Conservation (phyloP, 1,284 basidiomycete genomes). For the Leccinum pachyderme region DNA sequence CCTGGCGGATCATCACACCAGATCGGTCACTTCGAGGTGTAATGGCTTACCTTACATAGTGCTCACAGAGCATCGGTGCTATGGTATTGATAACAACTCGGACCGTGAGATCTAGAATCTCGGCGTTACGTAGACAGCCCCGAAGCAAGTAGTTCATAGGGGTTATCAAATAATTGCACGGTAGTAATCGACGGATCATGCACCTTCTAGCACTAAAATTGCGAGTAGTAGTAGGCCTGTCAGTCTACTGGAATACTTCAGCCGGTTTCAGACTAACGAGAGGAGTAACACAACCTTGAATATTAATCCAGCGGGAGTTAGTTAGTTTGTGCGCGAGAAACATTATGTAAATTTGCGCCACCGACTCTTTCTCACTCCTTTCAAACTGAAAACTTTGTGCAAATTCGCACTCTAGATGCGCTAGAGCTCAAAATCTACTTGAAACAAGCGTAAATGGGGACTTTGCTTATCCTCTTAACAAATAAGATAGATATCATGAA, state of each 20-base stretch:
- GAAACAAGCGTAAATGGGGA: no score
- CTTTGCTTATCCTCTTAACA: not conserved
- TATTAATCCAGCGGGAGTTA: no score
- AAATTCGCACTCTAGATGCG: no score
- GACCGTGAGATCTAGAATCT: not conserved
- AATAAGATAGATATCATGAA: no score
- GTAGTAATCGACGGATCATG: not conserved
- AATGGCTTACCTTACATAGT: not conserved
- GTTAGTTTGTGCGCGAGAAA: not conserved
- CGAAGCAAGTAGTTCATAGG: not conserved
- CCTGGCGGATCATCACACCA: not conserved
- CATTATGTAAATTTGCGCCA: not conserved
- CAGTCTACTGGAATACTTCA: not conserved
- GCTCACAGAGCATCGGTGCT: not conserved
- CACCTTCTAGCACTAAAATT: not conserved
- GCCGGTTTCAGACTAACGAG: not conserved
- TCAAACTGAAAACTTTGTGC: no score
- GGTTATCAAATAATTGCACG: not conserved
- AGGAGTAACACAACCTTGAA: not conserved
- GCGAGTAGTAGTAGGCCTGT: not conserved
- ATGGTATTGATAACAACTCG: not conserved
- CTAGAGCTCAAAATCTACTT: no score
- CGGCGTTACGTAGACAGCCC: not conserved
- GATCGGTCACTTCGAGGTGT: not conserved
- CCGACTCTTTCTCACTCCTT: no score